phyloP scores from a whole-genome alignment of 257 asterid genomes.

The Rhazya stricta region DNA sequence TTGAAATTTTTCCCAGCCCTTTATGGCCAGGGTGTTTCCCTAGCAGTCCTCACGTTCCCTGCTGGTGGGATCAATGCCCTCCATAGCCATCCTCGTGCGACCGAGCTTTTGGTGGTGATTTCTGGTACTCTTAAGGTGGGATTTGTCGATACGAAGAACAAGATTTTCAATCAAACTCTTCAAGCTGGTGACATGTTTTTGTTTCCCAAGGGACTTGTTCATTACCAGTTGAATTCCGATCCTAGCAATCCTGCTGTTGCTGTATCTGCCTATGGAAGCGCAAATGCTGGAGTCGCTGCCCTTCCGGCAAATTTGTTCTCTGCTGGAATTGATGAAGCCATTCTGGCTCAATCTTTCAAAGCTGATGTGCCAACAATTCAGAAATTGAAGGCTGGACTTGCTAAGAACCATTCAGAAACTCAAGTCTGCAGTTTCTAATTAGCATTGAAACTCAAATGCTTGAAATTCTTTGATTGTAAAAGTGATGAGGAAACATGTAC shows the following conservation, averaged over 20 bases:
- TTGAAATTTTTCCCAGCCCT: constrained; percentile 20
- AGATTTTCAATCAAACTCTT: constrained; percentile 24
- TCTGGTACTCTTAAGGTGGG: constrained; percentile 26
- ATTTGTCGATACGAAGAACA: constrained; percentile 19
- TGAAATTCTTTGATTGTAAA: no score
- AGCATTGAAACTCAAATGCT: neutral
- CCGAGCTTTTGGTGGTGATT: constrained; percentile 25
- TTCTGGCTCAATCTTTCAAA: constrained; percentile 25
- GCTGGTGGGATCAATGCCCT: constrained; percentile 45
- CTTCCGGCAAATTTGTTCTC: constrained; percentile 21
- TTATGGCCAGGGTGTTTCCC: constrained; percentile 26
- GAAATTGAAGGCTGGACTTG: constrained; percentile 18
- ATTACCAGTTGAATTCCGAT: constrained; percentile 20
- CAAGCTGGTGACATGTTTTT: constrained; percentile 24
- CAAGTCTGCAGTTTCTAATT: no score
- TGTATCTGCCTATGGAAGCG: constrained; percentile 25
- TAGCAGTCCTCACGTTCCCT: constrained; percentile 22
- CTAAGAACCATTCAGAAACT: neutral
- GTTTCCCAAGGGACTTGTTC: constrained; percentile 27
- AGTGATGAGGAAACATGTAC: neutral
- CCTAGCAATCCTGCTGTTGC: constrained; percentile 10
- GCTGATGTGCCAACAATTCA: constrained; percentile 19
- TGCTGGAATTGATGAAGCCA: constrained; percentile 20
- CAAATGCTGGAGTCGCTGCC: constrained; percentile 20
- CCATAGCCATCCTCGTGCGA: constrained; percentile 45